Percentiles rank a stretch among this genome's conserved stretches.
phyloP scores from a whole-genome alignment of 148 eudicot species.

The Gaultheria prostrata region DNA sequence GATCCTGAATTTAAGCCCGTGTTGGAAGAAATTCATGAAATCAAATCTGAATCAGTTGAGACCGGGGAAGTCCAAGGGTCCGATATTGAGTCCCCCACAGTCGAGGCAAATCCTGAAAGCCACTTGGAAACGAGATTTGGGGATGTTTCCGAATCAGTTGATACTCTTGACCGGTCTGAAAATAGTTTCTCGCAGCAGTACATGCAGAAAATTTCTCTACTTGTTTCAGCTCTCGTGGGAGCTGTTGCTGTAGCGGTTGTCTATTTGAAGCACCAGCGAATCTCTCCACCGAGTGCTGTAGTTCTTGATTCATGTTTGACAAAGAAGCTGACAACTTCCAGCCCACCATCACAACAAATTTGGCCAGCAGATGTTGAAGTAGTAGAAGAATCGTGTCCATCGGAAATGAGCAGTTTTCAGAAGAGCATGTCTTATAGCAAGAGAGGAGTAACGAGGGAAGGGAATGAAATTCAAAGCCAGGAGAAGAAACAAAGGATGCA shows the following conservation, averaged over 20 bases:
- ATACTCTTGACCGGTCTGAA: conserved; percentile 6
- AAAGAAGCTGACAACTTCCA: conserved; percentile 13
- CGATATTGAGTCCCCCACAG: neutral
- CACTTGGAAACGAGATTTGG: neutral
- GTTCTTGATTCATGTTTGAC: conserved; percentile 15
- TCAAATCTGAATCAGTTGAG: neutral
- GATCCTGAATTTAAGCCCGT: conserved; percentile 14
- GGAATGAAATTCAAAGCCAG: conserved; percentile 54
- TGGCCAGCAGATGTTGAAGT: conserved; percentile 49
- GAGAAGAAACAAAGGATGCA: conserved; percentile 37
- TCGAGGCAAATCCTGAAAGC: conserved; percentile 11
- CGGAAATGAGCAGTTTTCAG: conserved; percentile 74
- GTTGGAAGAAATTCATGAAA: neutral
- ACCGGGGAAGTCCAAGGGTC: conserved; percentile 4
- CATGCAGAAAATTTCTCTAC: conserved; percentile 18
- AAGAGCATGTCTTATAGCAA: conserved; percentile 37
- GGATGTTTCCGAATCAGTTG: neutral
- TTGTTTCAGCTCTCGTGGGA: conserved; percentile 29
- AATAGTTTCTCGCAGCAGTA: neutral
- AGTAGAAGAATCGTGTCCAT: conserved; percentile 50
- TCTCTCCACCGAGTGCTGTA: neutral
- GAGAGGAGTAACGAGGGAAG: conserved; percentile 20
- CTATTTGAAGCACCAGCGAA: conserved; percentile 24
- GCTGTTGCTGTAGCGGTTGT: conserved; percentile 12
- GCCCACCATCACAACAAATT: conserved; percentile 12